Percentiles rank a stretch among this genome's conserved stretches.
phyloP scores from a whole-genome alignment of 2,329 filamentous ascomycete genomes.

The Scytalidium sp. region DNA sequence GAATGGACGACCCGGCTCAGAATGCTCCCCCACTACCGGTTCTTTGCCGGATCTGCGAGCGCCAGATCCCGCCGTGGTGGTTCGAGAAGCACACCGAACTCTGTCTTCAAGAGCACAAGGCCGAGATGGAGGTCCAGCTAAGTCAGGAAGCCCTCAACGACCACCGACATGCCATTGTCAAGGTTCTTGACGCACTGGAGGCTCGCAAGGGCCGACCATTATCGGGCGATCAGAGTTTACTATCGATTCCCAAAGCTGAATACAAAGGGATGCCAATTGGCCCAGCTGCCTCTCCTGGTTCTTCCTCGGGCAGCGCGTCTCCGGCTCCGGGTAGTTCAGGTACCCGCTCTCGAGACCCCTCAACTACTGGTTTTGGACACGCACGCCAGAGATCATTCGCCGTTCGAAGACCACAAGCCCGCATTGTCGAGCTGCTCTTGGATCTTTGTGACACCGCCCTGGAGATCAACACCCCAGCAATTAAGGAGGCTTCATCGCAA shows the following conservation, averaged over 20 bases:
- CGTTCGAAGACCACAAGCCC: constrained; percentile 80
- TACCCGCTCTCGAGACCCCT: constrained; percentile 67
- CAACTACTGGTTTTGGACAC: constrained; percentile 70
- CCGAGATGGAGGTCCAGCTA: constrained; percentile 97
- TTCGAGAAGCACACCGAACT: constrained; percentile 98
- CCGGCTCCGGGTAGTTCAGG: constrained; percentile 60
- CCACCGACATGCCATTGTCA: constrained; percentile 92
- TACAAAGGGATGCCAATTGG: constrained; percentile 89
- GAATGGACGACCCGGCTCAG: constrained; percentile 69
- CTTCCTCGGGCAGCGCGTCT: constrained; percentile 69
- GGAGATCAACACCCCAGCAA: constrained; percentile 89
- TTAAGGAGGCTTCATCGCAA: constrained; percentile 76
- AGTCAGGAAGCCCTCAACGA: constrained; percentile 89
- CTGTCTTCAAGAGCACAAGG: constrained; percentile 91
- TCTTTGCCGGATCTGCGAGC: constrained; percentile 94
- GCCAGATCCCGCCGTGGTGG: constrained; percentile 98
- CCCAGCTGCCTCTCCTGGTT: constrained; percentile 62
- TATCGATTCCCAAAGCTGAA: constrained; percentile 60
- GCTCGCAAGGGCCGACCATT: constrained; percentile 66
- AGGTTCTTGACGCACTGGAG: constrained; percentile 88
- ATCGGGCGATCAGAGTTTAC: constrained; percentile 45
- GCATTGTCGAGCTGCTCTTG: constrained; percentile 91
- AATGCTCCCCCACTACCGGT: constrained; percentile 81
- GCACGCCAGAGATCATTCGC: constrained; percentile 84
- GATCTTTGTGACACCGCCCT: constrained; percentile 95